A percentile compares a stretch with the other conserved stretches of the same genome.
Evolutionary conservation across 1,284 basidiomycete genomes (phyloP).

Genomic region (Cryptococcus hybrid): DNA sequence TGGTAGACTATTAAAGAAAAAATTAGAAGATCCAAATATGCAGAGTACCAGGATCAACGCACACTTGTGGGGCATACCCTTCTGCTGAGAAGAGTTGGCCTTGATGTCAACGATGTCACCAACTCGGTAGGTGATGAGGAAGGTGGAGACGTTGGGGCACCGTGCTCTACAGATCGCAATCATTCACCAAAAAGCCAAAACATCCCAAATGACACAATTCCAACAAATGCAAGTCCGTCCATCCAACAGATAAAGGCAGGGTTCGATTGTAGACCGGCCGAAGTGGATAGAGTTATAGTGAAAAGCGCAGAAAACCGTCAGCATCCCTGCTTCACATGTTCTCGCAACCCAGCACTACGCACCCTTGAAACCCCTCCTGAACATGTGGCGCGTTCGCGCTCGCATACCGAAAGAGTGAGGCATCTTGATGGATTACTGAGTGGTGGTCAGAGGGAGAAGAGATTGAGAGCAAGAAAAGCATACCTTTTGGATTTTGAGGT

Average conservation of each 20-base stretch:
- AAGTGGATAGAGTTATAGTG: neutral
- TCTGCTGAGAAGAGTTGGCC: constrained; percentile 98
- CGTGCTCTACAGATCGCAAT: constrained; percentile 66
- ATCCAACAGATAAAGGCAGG: too few relatives aligned
- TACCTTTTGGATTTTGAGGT: neutral
- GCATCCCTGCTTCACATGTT: neutral
- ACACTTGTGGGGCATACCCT: constrained; percentile 99
- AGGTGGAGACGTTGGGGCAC: constrained; percentile 89
- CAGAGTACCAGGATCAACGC: constrained; percentile 11
- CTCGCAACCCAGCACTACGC: constrained; percentile 34
- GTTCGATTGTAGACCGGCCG: too few relatives aligned
- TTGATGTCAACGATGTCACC: constrained; percentile 99
- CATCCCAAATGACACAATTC: neutral
- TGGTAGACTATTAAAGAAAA: constrained; percentile 45
- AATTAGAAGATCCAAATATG: neutral
- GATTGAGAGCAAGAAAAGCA: neutral
- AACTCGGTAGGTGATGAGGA: constrained; percentile 86
- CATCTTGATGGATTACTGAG: constrained; percentile 63
- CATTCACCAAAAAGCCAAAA: constrained; percentile 1
- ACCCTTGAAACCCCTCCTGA: constrained; percentile 97
- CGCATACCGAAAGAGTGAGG: constrained; percentile 99
- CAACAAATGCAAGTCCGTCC: too few relatives aligned
- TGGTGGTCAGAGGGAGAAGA: neutral
- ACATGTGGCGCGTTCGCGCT: constrained; percentile 99
- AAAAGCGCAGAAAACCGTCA: neutral